Evolutionary conservation across 2,329 filamentous ascomycete species (phyloP).

Genomic region (Aquanectria penicillioides): DNA sequence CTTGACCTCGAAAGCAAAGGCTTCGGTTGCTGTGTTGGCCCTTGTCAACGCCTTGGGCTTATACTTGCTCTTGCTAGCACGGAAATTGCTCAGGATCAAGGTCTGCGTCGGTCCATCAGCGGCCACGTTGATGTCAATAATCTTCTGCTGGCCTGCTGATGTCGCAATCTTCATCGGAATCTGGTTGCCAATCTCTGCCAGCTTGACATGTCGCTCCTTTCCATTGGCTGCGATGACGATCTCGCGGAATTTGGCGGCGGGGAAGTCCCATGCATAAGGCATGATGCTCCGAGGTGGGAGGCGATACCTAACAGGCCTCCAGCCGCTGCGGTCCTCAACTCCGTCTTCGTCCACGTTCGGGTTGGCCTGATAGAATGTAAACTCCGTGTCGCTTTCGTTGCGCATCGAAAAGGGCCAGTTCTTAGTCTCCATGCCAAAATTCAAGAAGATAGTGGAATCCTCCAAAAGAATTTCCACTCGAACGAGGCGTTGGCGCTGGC

Average conservation of each 20-base stretch:
- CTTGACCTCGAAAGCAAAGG: slow-evolving; percentile 96
- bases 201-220: slow-evolving; percentile 85
- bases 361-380: slow-evolving; percentile 95
- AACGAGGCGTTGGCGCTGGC: slow-evolving; percentile 88
- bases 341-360: slow-evolving; percentile 94
- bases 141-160: slow-evolving; percentile 77
- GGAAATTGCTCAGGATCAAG: slow-evolving; percentile 93
- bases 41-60: slow-evolving; percentile 63
- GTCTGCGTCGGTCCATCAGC: slow-evolving; percentile 97
- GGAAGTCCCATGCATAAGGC: slow-evolving; percentile 99
- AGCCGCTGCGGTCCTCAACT: slow-evolving; percentile 82
- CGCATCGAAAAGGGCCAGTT: slow-evolving; percentile 99
- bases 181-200: slow-evolving; percentile 95
- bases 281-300: slow-evolving; percentile 95
- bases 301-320: slow-evolving; percentile 92
- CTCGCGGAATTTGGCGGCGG: slow-evolving; percentile 95
- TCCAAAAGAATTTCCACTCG: slow-evolving; percentile 92
- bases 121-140: slow-evolving; percentile 95
- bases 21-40: slow-evolving; percentile 60
- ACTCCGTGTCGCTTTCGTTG: slow-evolving; percentile 96
- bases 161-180: slow-evolving; percentile 90
- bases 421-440: slow-evolving; percentile 89
- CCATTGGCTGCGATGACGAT: slow-evolving; percentile 71
- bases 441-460: slow-evolving; percentile 90
- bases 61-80: slow-evolving; percentile 91